Evolutionary conservation across 1,284 basidiomycete species (phyloP).

Genomic region (Ceratobasidium papillatum): DNA sequence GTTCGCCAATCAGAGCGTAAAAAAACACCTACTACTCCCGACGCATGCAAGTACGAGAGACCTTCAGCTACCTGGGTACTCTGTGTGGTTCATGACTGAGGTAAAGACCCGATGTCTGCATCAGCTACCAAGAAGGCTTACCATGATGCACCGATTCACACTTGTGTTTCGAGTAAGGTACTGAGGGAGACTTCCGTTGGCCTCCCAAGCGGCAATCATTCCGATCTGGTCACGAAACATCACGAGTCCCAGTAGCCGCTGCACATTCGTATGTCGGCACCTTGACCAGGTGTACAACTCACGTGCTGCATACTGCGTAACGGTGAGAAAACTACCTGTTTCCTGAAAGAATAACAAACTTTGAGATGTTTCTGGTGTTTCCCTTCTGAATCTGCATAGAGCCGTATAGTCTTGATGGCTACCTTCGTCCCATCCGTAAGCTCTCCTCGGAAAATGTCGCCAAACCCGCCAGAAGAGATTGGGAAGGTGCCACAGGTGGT

Average conservation of each 20-base stretch:
- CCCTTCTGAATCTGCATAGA: not conserved
- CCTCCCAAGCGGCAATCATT: slow-evolving; percentile 1
- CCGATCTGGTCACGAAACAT: slow-evolving; percentile 8
- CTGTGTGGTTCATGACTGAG: not conserved
- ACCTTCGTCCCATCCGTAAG: not conserved
- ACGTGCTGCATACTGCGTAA: not conserved
- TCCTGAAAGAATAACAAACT: not conserved
- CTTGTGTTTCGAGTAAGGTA: not conserved
- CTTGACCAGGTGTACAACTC: slow-evolving; percentile 24
- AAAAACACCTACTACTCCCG: not conserved
- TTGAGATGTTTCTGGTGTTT: not conserved
- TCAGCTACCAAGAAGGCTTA: no score
- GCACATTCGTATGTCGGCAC: slow-evolving; percentile 20
- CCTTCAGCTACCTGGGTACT: not conserved
- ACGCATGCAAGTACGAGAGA: not conserved
- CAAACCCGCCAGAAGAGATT: not conserved
- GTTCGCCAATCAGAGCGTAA: no score
- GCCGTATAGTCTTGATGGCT: slow-evolving; percentile 8
- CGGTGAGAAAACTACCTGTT: not conserved
- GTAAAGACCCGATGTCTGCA: not conserved
- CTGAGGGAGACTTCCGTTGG: not conserved
- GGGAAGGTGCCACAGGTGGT: not conserved
- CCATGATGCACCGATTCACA: not conserved
- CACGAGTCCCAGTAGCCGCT: not conserved
- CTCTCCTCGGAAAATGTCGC: not conserved